A percentile compares a stretch with the other conserved stretches of the same genome.
Evolutionary conservation across 495 filamentous ascomycete species (phyloP).

Genomic region (Penicillium desertorum): DNA sequence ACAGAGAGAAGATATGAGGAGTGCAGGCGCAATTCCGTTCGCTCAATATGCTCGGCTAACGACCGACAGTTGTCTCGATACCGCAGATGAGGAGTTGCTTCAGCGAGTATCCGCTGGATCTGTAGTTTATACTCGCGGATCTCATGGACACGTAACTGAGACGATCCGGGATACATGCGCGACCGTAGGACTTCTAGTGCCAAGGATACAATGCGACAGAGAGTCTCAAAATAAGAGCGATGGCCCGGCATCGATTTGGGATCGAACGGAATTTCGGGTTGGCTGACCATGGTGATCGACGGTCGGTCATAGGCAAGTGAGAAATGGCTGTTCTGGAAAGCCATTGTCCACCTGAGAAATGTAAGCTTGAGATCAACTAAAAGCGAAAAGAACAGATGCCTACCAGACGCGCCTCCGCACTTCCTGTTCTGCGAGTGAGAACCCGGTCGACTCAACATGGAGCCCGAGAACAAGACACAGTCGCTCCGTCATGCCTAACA

Average conservation of each 20-base stretch:
- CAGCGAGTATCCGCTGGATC: slow-evolving; percentile 50
- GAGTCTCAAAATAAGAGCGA: slow-evolving; percentile 53
- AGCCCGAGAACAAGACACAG: slow-evolving; percentile 60
- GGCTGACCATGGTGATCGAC: slow-evolving; percentile 53
- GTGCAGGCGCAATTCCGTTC: slow-evolving; percentile 56
- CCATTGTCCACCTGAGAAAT: slow-evolving; percentile 52
- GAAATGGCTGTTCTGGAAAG: slow-evolving; percentile 62
- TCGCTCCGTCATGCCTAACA: slow-evolving; percentile 55
- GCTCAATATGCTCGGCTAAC: slow-evolving; percentile 53
- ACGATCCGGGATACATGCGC: slow-evolving; percentile 44
- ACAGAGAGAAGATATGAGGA: slow-evolving; percentile 59
- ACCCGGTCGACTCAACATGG: slow-evolving; percentile 51
- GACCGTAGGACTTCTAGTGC: slow-evolving; percentile 56
- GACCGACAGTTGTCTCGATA: slow-evolving; percentile 48
- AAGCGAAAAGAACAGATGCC: slow-evolving; percentile 7
- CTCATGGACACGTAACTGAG: slow-evolving; percentile 41
- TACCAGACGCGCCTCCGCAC: slow-evolving; percentile 46
- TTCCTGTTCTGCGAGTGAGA: slow-evolving; percentile 37
- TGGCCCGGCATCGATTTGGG: slow-evolving; percentile 49
- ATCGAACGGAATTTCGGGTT: slow-evolving; percentile 51
- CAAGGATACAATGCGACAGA: slow-evolving; percentile 54
- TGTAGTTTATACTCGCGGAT: slow-evolving; percentile 54
- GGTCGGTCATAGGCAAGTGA: slow-evolving; percentile 61
- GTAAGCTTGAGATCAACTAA: slow-evolving; percentile 12
- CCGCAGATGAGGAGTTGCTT: slow-evolving; percentile 54